Evolutionary conservation across 495 filamentous ascomycete genomes (phyloP).

Genomic region (Hypoxylon perforatum): DNA sequence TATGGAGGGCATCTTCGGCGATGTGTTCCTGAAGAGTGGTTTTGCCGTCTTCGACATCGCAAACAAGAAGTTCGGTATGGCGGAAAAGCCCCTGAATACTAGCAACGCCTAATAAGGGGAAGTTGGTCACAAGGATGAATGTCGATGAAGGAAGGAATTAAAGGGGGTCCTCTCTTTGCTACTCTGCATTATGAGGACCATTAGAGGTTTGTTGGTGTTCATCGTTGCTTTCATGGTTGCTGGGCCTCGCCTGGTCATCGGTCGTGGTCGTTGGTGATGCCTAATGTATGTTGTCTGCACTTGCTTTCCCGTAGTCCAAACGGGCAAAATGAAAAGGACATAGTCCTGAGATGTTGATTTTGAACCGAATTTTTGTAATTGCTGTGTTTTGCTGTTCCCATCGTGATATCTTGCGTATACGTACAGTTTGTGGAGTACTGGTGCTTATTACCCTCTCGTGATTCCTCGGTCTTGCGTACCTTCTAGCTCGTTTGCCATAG

Average conservation of each 20-base stretch:
- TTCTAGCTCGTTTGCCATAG: too few relatives aligned
- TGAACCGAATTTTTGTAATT: too few relatives aligned
- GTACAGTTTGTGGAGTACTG: too few relatives aligned
- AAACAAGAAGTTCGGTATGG: constrained; percentile 72
- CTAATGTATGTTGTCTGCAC: constrained; percentile 13
- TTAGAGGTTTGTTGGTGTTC: constrained; percentile 3
- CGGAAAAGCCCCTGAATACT: constrained; percentile 59
- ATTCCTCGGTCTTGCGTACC: too few relatives aligned
- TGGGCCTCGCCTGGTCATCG: background rate
- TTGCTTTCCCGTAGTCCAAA: constrained; percentile 10
- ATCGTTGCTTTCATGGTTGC: constrained; percentile 18
- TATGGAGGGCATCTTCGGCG: constrained; percentile 73
- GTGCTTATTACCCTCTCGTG: too few relatives aligned
- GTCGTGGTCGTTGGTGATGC: constrained; percentile 8
- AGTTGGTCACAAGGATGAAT: background rate
- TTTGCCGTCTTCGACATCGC: constrained; percentile 81
- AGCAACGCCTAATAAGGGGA: constrained; percentile 25
- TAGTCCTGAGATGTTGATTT: too few relatives aligned
- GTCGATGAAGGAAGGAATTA: background rate
- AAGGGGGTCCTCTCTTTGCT: background rate
- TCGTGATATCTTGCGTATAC: too few relatives aligned
- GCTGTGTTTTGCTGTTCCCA: background rate
- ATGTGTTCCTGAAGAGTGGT: constrained; percentile 77
- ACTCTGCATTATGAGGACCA: background rate
- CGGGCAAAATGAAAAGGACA: constrained; percentile 2